Conservation (phyloP, 306 rosid species). For the Ormosia emarginata region DNA sequence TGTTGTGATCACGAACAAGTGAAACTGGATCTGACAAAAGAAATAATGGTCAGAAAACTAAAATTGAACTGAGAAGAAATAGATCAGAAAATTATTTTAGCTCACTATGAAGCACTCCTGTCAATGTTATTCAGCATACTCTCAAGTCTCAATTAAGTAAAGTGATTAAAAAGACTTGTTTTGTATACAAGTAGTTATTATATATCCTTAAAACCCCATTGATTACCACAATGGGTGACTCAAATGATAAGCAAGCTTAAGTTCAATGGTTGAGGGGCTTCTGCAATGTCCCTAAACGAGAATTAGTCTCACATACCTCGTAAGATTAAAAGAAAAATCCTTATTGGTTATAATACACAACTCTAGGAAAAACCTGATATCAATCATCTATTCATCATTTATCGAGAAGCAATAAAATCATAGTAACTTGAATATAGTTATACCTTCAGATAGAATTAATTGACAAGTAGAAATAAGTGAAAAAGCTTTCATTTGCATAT, state of each 20-base stretch:
- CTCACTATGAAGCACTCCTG: neutral
- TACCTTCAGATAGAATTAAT: slow-evolving; percentile 68
- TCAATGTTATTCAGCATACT: neutral
- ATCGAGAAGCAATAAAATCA: neutral
- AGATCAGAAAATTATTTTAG: neutral
- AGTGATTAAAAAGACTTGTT: too few relatives aligned
- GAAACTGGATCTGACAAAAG: slow-evolving; percentile 77
- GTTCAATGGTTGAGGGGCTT: too few relatives aligned
- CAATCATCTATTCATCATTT: neutral
- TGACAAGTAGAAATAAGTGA: slow-evolving; percentile 71
- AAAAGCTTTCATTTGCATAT: slow-evolving; percentile 49
- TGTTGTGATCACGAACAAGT: slow-evolving; percentile 66
- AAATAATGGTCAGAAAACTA: slow-evolving; percentile 10
- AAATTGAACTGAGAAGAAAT: neutral
- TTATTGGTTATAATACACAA: neutral
- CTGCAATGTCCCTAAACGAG: too few relatives aligned
- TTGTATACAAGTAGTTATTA: too few relatives aligned
- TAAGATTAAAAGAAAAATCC: too few relatives aligned
- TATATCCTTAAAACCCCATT: too few relatives aligned
- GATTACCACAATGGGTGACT: too few relatives aligned
- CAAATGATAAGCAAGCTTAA: too few relatives aligned
- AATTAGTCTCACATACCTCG: neutral
- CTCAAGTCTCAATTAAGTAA: neutral
- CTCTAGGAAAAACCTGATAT: neutral
- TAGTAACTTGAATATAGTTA: neutral